Base-by-base conservation (phyloP, 306 rosid species). In the Sphenostylis stenocarpa region DNA sequence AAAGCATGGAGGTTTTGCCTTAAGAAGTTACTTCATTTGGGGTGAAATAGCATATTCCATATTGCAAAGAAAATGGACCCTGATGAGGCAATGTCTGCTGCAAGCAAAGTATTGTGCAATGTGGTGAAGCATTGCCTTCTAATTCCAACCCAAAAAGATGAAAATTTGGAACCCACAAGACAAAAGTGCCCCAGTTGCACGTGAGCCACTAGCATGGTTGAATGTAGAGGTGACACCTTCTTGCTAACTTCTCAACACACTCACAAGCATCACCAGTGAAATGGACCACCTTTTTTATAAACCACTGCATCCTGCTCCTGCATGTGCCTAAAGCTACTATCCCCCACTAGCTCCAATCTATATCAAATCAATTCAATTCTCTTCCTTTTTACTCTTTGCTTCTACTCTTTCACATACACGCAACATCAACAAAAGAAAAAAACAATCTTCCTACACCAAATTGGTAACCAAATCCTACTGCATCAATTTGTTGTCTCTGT, bases 361-460 rank as follows among this genome's bases (percentile, higher is more conserved):
- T 19, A 51, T 19, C 47, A 71, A 62, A 62, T 51, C 47, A 36
- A 38, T 62, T 62, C n/a, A 26, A 76, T 73, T 31, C 75, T 28
- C 4, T 43, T 62, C 23, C 48, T 67, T 49, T 82, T 41, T 47
- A 52, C 70, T 71, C 86, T 79, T 82, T 72, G 64, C 81, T 85
- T 65, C 53, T 67, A 82, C 81, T 72, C 83, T 20, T 67, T 20
- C 67, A 16, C n/a, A 0, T 36, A 13, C 26, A 28, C 20, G 53
- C 55, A 33, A 11, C 23, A 21, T 39, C 19, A 17, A 2, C 19
- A 13, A 1, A 21, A 38, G 0, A 20, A 29, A 4, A 19, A 24
- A 1, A 31, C 0, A 49, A 28, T 3, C 44, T 24, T 39, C 44
- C 45, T 38, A 58, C 21, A 65, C 45, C 12, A 17, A 34, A 48